Conservation (phyloP, 2,329 filamentous ascomycete genomes). For the Colletotrichum magnum region DNA sequence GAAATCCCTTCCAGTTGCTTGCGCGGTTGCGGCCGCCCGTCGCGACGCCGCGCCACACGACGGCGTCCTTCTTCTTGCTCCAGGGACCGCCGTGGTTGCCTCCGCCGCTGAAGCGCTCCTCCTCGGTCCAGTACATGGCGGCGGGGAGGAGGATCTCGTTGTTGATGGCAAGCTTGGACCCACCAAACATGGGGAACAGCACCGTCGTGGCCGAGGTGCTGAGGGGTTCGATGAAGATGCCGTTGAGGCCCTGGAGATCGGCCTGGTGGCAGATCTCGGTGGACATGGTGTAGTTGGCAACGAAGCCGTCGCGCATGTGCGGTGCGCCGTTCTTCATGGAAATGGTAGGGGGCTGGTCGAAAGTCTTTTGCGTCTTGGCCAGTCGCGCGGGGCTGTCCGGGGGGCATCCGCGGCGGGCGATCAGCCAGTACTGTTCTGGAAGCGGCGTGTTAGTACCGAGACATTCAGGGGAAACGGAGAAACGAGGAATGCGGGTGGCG, state of each 20-base stretch:
- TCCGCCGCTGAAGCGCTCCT: conserved; percentile 73
- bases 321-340: conserved; percentile 60
- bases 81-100: conserved; percentile 68
- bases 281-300: conserved; percentile 73
- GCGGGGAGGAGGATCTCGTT: conserved; percentile 79
- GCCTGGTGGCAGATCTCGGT: conserved; percentile 77
- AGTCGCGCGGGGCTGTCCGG: conserved; percentile 73
- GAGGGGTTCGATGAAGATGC: conserved; percentile 74
- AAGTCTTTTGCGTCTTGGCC: conserved; percentile 56
- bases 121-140: conserved; percentile 77
- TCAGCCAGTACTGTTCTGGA: conserved; percentile 68
- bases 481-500: not conserved
- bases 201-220: conserved; percentile 69
- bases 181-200: conserved; percentile 76
- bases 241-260: conserved; percentile 73
- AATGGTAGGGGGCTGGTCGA: conserved; percentile 60
- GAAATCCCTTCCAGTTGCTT: conserved; percentile 79
- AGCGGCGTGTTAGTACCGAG: not conserved
- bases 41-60: conserved; percentile 77
- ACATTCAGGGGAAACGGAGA: not conserved
- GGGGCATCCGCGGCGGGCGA: conserved; percentile 72
- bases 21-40: conserved; percentile 73
- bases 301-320: conserved; percentile 69
- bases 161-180: conserved; percentile 78
- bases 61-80: conserved; percentile 66